Evolutionary conservation across 371 early-diverging fungal species (phyloP).

Genomic region (Mortierella sp.): DNA sequence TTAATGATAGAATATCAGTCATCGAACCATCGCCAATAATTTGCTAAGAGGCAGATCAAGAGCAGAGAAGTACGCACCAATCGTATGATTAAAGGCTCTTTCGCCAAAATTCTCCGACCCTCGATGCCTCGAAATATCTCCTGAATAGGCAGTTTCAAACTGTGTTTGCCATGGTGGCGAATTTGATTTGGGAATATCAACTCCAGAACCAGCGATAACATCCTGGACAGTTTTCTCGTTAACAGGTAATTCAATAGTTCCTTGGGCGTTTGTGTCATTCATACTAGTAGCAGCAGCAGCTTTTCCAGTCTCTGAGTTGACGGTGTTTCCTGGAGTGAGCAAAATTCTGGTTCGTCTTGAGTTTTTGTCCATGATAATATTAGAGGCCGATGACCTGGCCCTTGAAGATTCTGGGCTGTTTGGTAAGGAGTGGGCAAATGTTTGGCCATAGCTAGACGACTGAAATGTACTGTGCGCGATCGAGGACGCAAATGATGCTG

Average conservation of each 20-base stretch:
- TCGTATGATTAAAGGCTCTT: slow-evolving; percentile 22
- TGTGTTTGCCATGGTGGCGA: slow-evolving; percentile 40
- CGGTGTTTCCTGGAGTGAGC: slow-evolving; percentile 43
- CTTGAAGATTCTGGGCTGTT: slow-evolving; percentile 29
- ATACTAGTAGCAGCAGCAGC: slow-evolving; percentile 61
- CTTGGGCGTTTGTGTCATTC: slow-evolving; percentile 54
- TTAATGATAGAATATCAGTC: background rate
- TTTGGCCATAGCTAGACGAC: slow-evolving; percentile 19
- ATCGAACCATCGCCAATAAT: background rate
- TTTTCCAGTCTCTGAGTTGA: slow-evolving; percentile 54
- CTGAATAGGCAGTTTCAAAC: slow-evolving; percentile 24
- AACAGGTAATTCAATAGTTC: slow-evolving; percentile 54
- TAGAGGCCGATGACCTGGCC: slow-evolving; percentile 37
- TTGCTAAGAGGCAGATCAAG: background rate
- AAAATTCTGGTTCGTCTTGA: slow-evolving; percentile 39
- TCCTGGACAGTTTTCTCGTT: slow-evolving; percentile 50
- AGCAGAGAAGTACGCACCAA: slow-evolving; percentile 19
- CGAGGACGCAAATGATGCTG: slow-evolving; percentile 49
- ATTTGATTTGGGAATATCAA: slow-evolving; percentile 45
- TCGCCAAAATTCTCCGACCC: slow-evolving; percentile 21
- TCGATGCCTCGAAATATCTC: slow-evolving; percentile 8
- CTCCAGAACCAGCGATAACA: slow-evolving; percentile 48
- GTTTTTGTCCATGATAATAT: slow-evolving; percentile 34
- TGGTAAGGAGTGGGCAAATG: slow-evolving; percentile 14
- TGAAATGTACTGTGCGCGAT: slow-evolving; percentile 37